Conservation (phyloP, 1,284 basidiomycete genomes). For the Sanguinoderma infundibulare region DNA sequence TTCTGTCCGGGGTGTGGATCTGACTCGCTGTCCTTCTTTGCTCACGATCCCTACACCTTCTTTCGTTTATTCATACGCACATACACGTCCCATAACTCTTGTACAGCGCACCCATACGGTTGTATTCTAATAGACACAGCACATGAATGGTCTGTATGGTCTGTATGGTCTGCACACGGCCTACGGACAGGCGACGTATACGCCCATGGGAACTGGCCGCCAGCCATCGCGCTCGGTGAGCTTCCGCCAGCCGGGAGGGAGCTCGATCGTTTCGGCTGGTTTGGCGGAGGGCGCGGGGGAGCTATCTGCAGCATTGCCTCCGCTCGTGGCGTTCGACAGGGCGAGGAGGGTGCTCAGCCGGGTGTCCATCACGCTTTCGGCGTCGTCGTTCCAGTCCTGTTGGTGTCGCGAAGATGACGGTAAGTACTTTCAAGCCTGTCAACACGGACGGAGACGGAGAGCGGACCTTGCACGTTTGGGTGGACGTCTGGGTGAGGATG, state of each 20-base stretch:
- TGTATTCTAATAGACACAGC: conserved; percentile 1
- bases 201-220: conserved; percentile 70
- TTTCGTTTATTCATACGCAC: neutral
- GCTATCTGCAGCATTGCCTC: neutral
- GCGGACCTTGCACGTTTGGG: conserved; percentile 12
- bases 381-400: conserved; percentile 47
- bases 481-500: conserved; percentile 19
- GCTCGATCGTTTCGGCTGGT: neutral
- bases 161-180: too few species aligned
- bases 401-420: neutral
- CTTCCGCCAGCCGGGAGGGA: conserved; percentile 55
- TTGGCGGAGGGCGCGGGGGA: neutral
- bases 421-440: too few species aligned
- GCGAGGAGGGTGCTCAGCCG: conserved; percentile 49
- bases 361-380: conserved; percentile 58
- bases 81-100: neutral
- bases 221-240: conserved; percentile 50
- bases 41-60: neutral
- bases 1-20: neutral
- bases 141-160: too few species aligned
- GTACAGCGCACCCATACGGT: neutral
- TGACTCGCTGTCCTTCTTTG: neutral
- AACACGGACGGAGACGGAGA: too few species aligned
- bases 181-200: conserved; percentile 36
- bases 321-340: conserved; percentile 1